These are phyloP conservation scores for Terfezia boudieri DNA, from an alignment of 495 filamentous ascomycete species.

Conservation along the genomic window DNA sequence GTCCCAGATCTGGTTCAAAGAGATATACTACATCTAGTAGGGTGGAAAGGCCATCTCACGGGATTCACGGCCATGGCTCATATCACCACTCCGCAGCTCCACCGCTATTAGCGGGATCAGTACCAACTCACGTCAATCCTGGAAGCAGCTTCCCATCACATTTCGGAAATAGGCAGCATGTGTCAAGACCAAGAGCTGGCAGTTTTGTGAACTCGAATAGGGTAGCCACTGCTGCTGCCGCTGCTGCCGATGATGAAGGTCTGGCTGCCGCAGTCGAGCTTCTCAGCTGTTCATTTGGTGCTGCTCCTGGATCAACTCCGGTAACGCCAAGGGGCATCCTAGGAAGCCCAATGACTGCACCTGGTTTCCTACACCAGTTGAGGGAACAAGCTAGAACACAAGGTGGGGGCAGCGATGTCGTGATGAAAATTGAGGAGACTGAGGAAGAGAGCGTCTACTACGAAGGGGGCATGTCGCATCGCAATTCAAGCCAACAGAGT, in stretches of 20 bases:
- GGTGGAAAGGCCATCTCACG: neutral
- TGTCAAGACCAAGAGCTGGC: conserved; percentile 23
- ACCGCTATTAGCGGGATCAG: neutral
- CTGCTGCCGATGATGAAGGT: conserved; percentile 39
- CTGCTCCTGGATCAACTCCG: conserved; percentile 44
- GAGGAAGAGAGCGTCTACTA: conserved; percentile 25
- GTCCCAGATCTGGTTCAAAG: conserved; percentile 9
- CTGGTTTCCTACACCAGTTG: conserved; percentile 18
- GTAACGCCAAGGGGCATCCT: conserved; percentile 32
- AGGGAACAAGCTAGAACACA: conserved; percentile 14
- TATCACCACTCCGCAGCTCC: neutral
- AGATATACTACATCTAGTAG: neutral
- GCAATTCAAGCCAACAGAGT: conserved; percentile 21
- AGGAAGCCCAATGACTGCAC: conserved; percentile 25
- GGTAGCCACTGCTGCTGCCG: conserved; percentile 18
- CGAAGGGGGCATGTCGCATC: conserved; percentile 4
- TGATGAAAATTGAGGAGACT: conserved; percentile 48
- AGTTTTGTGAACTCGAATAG: conserved; percentile 24
- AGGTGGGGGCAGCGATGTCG: conserved; percentile 19
- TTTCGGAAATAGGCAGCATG: conserved; percentile 1
- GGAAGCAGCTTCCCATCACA: conserved; percentile 3
- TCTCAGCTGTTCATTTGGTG: conserved; percentile 73
- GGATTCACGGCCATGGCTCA: neutral
- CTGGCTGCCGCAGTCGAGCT: conserved; percentile 80
- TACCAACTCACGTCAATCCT: conserved; percentile 10